phyloP scores from a whole-genome alignment of 2,329 filamentous ascomycete species.

The Penicillium thymicola region DNA sequence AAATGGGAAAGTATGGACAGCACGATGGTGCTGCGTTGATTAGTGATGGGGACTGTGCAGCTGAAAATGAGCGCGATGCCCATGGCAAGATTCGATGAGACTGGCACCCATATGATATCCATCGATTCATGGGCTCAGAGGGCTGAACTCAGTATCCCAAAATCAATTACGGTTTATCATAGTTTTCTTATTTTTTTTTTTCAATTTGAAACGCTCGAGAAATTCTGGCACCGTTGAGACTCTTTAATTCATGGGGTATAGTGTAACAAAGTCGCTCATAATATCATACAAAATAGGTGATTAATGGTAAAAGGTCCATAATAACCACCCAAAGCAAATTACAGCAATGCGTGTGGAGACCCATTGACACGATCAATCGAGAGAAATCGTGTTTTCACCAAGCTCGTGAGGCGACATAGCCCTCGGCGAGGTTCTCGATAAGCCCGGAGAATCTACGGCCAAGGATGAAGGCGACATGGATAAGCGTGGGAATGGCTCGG shows the following conservation, averaged over 20 bases:
- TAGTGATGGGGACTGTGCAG: neutral
- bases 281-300: slow-evolving; percentile 8
- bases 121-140: neutral
- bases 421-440: slow-evolving; percentile 8
- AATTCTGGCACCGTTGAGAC: neutral
- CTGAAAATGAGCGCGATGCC: neutral
- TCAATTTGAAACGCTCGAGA: neutral
- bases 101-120: neutral
- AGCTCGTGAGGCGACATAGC: slow-evolving; percentile 6
- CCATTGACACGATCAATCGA: neutral
- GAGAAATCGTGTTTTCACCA: neutral
- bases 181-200: neutral
- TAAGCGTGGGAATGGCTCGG: slow-evolving; percentile 37
- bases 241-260: slow-evolving; percentile 9
- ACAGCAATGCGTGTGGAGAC: neutral
- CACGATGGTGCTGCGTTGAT: neutral
- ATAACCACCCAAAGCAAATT: neutral
- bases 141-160: too few species aligned
- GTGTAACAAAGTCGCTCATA: slow-evolving; percentile 6
- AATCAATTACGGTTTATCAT: neutral
- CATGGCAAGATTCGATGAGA: neutral
- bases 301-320: neutral
- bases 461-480: slow-evolving; percentile 9
- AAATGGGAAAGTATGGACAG: neutral
- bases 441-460: slow-evolving; percentile 1